phyloP scores from a whole-genome alignment of 805 yeast species.

The Yamadazyma kitorensis region DNA sequence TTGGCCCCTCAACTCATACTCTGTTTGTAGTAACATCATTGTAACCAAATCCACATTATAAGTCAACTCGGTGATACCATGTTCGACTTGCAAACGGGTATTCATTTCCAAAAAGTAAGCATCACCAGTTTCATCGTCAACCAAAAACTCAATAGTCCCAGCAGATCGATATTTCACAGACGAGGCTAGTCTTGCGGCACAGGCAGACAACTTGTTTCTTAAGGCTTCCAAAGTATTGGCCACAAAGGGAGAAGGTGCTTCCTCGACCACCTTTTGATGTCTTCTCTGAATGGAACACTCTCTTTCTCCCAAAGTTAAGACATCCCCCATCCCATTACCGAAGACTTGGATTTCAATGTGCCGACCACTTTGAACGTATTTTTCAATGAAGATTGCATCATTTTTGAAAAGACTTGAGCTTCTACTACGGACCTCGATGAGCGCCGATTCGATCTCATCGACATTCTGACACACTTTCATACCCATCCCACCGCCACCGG shows the following conservation, averaged over 20 bases:
- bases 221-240: constrained; percentile 61
- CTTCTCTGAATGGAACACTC: constrained; percentile 96
- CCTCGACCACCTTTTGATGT: constrained; percentile 92
- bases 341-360: constrained; percentile 95
- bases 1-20: constrained; percentile 54
- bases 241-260: constrained; percentile 92
- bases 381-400: constrained; percentile 90
- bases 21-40: constrained; percentile 93
- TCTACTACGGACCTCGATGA: constrained; percentile 86
- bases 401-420: constrained; percentile 91
- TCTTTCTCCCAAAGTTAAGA: constrained; percentile 92
- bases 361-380: constrained; percentile 89
- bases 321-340: constrained; percentile 91
- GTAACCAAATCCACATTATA: constrained; percentile 93
- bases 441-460: constrained; percentile 75
- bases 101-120: constrained; percentile 93
- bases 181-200: constrained; percentile 79
- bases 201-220: constrained; percentile 66
- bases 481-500: constrained; percentile 99
- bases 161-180: constrained; percentile 89
- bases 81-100: constrained; percentile 95
- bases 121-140: constrained; percentile 78
- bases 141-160: constrained; percentile 94
- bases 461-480: constrained; percentile 84
- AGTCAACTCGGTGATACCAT: constrained; percentile 91